Evolutionary conservation across 768 basidiomycete species (phyloP).

Genomic region (Hygrophoropsis aurantiaca): DNA sequence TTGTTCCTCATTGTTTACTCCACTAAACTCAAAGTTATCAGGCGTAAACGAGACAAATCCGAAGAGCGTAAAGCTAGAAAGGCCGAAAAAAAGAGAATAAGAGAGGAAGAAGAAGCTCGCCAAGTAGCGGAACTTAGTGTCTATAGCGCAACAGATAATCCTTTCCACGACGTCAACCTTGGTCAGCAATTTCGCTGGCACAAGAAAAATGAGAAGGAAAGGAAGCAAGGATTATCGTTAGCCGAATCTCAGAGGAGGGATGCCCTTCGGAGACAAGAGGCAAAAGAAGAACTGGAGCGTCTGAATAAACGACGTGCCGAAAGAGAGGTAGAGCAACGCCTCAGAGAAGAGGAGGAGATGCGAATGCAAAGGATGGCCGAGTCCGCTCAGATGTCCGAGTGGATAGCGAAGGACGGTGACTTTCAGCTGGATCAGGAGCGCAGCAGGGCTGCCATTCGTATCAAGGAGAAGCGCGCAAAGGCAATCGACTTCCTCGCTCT

Average conservation of each 20-base stretch:
- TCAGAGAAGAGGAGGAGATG: constrained; percentile 92
- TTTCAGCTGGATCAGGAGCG: constrained; percentile 96
- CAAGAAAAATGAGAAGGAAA: constrained; percentile 97
- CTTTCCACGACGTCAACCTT: constrained; percentile 96
- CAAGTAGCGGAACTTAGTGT: constrained; percentile 93
- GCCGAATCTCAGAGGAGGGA: constrained; percentile 82
- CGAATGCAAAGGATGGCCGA: constrained; percentile 88
- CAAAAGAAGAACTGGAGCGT: constrained; percentile 92
- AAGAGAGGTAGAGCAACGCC: constrained; percentile 82
- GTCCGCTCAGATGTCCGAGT: constrained; percentile 96
- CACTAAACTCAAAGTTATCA: constrained; percentile 28
- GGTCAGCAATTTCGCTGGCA: constrained; percentile 98
- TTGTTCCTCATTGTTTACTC: constrained; percentile 2
- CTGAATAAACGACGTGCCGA: constrained; percentile 89
- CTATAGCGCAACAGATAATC: constrained; percentile 96
- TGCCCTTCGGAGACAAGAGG: constrained; percentile 79
- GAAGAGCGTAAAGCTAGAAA: constrained; percentile 83
- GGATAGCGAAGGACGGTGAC: constrained; percentile 95
- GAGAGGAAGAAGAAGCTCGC: constrained; percentile 87
- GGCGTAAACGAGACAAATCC: constrained; percentile 85
- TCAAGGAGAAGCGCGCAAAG: constrained; percentile 95
- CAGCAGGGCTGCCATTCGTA: constrained; percentile 85
- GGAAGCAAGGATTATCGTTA: constrained; percentile 77
- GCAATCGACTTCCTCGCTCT: constrained; percentile 98
- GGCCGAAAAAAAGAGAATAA: constrained; percentile 80